Evolutionary conservation across 2,329 filamentous ascomycete genomes (phyloP).

Genomic region (Juglanconis juglandina): DNA sequence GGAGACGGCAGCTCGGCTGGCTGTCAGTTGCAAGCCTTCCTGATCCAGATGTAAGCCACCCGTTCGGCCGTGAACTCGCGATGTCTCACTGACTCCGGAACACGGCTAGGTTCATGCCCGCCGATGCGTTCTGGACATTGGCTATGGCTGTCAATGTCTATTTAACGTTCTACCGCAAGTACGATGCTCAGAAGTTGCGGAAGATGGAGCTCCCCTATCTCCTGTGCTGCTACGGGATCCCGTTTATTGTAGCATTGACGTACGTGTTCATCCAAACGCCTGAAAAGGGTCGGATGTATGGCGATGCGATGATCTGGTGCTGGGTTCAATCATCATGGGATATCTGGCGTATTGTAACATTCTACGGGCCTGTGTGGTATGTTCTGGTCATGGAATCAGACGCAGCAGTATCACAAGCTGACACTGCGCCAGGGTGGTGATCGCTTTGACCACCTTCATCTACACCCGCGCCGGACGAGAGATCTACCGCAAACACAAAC

Average conservation of each 20-base stretch:
- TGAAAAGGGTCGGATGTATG: conserved; percentile 62
- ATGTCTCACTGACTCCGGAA: conserved; percentile 2
- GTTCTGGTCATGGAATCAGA: conserved; percentile 16
- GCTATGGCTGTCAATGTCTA: conserved; percentile 84
- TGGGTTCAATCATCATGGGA: conserved; percentile 70
- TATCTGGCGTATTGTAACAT: conserved; percentile 67
- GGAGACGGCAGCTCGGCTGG: conserved; percentile 43
- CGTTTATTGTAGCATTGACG: conserved; percentile 63
- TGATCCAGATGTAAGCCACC: conserved; percentile 74
- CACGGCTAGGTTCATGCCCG: conserved; percentile 69
- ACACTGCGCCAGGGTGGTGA: conserved; percentile 49
- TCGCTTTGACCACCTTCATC: conserved; percentile 59
- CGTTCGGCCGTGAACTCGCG: neutral
- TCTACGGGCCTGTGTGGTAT: conserved; percentile 71
- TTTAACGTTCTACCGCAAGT: conserved; percentile 74
- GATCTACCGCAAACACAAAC: conserved; percentile 64
- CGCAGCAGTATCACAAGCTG: conserved; percentile 9
- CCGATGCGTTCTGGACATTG: conserved; percentile 72
- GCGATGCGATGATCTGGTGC: conserved; percentile 76
- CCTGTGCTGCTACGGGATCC: conserved; percentile 67
- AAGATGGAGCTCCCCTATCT: conserved; percentile 70
- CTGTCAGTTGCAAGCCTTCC: conserved; percentile 71
- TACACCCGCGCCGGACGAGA: conserved; percentile 64
- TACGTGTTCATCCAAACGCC: conserved; percentile 61
- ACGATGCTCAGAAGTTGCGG: conserved; percentile 60